Evolutionary conservation across 352 stramenopile species (phyloP).

Genomic region (Pythium dissotocum): DNA sequence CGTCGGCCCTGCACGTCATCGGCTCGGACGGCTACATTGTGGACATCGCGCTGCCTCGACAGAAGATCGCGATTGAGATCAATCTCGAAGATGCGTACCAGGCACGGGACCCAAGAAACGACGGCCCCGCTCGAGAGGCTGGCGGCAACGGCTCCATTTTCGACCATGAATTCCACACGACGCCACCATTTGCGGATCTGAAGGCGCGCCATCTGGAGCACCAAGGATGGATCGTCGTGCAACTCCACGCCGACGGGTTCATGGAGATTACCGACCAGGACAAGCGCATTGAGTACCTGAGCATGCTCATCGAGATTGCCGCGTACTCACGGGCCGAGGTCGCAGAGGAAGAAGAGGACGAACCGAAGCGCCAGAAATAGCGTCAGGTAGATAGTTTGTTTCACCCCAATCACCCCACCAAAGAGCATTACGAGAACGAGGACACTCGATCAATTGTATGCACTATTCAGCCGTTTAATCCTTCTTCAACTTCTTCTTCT

Average conservation of each 20-base stretch:
- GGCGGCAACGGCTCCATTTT: conserved; percentile 26
- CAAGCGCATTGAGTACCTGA: conserved; percentile 58
- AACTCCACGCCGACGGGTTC: conserved; percentile 57
- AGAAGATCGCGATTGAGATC: conserved; percentile 70
- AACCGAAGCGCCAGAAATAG: background rate
- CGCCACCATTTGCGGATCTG: conserved; percentile 57
- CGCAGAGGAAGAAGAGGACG: conserved; percentile 6
- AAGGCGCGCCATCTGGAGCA: conserved; percentile 65
- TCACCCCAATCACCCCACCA: background rate
- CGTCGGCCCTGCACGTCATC: conserved; percentile 14
- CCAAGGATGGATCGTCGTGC: conserved; percentile 70
- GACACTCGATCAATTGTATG: conserved; percentile 4
- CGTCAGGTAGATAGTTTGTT: background rate
- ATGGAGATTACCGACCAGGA: conserved; percentile 48
- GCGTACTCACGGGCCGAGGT: conserved; percentile 30
- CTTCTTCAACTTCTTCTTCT: conserved; percentile 67
- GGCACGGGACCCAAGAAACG: conserved; percentile 10
- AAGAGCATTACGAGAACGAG: conserved; percentile 7
- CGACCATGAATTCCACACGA: conserved; percentile 29
- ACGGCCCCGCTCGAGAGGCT: conserved; percentile 18
- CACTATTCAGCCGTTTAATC: conserved; percentile 36
- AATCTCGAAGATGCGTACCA: conserved; percentile 55
- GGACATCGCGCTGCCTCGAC: conserved; percentile 48
- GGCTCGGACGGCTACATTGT: conserved; percentile 45
- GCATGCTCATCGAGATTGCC: conserved; percentile 70